Percentiles rank a stretch among this genome's conserved stretches.
Evolutionary conservation across 371 early-diverging fungal genomes (phyloP).

Genomic region (Chytridiales sp.): DNA sequence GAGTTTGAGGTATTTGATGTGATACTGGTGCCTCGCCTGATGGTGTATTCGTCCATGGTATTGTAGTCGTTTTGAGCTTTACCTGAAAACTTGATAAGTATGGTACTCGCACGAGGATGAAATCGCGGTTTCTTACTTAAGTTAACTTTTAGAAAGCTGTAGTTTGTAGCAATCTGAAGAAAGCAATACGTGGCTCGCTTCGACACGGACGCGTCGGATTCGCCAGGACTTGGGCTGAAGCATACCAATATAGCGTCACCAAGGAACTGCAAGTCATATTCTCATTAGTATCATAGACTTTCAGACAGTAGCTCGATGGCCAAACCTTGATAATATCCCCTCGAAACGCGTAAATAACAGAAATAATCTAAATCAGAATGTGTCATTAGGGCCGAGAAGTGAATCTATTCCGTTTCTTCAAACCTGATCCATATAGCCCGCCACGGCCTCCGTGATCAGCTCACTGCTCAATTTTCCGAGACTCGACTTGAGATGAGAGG

Average conservation of each 20-base stretch:
- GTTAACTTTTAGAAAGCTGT: not conserved
- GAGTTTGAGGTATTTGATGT: too few species aligned
- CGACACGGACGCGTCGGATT: not conserved
- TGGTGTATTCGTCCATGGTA: not conserved
- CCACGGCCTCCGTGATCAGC: constrained; percentile 2
- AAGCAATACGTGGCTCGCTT: not conserved
- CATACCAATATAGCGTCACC: constrained; percentile 6
- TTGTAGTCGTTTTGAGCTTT: not conserved
- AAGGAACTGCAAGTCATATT: not conserved
- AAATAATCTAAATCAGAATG: not conserved
- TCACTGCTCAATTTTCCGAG: constrained; percentile 1
- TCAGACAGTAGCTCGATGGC: not conserved
- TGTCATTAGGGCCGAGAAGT: too few species aligned
- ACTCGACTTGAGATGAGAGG: too few species aligned
- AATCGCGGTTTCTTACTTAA: not conserved
- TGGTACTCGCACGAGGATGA: too few species aligned
- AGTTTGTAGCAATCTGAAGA: not conserved
- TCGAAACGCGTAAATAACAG: not conserved
- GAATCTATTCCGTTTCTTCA: too few species aligned
- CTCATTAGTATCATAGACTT: not conserved
- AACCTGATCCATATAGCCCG: constrained; percentile 3
- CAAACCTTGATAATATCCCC: constrained; percentile 8
- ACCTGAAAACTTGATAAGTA: too few species aligned
- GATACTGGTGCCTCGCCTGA: too few species aligned
- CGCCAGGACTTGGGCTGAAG: not conserved